phyloP scores from a whole-genome alignment of 495 filamentous ascomycete species.

The Aspergillus sclerotiicarbonarius region DNA sequence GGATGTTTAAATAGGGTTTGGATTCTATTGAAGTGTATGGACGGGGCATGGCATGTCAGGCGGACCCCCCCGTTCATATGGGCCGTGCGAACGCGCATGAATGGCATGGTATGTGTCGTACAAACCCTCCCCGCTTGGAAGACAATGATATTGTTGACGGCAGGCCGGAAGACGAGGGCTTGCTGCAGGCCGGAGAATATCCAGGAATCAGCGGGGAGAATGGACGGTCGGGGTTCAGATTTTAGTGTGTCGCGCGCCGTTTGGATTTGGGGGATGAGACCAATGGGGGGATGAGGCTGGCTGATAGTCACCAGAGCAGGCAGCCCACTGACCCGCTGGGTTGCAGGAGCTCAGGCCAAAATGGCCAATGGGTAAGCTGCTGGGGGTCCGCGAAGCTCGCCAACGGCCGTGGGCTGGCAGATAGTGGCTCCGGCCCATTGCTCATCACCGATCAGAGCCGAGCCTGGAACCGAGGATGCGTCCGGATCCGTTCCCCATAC shows the following conservation, averaged over 20 bases:
- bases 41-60: no score
- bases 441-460: slow-evolving; percentile 12
- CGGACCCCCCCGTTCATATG: no score
- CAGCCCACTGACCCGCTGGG: neutral
- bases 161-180: neutral
- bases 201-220: no score
- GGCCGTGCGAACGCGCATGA: no score
- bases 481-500: slow-evolving; percentile 35
- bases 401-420: neutral
- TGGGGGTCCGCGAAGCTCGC: neutral
- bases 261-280: no score
- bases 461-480: slow-evolving; percentile 23
- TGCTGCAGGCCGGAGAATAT: neutral
- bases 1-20: no score
- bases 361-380: neutral
- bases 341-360: neutral
- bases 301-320: no score
- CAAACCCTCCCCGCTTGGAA: neutral
- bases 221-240: no score
- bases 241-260: no score
- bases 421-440: neutral
- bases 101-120: neutral
- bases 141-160: neutral
- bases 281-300: no score
- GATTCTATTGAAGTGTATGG: no score